Percentiles rank a stretch among this genome's conserved stretches.
Conservation (phyloP, 305 asterid genomes). For the Andrographis paniculata region DNA sequence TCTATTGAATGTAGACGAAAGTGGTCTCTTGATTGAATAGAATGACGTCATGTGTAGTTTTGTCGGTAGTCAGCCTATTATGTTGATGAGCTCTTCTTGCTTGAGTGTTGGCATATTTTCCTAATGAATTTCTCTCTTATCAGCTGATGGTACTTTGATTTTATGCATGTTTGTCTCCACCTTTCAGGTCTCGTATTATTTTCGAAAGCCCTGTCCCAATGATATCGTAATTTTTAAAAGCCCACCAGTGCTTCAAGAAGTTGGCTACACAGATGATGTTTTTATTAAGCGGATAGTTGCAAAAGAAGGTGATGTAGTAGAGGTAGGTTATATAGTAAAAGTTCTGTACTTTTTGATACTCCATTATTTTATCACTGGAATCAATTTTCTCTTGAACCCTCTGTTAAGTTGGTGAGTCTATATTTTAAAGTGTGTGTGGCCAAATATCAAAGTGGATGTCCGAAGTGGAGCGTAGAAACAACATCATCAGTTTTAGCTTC, state of each 20-base stretch:
- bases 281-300: constrained; percentile 92
- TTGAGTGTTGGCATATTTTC: too few species aligned
- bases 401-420: too few species aligned
- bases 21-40: too few species aligned
- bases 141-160: neutral
- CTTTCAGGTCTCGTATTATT: constrained; percentile 79
- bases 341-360: neutral
- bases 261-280: constrained; percentile 93
- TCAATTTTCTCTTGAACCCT: neutral
- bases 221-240: constrained; percentile 88
- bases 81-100: too few species aligned
- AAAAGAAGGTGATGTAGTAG: constrained; percentile 89
- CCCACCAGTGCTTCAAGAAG: constrained; percentile 97
- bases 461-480: too few species aligned
- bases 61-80: too few species aligned
- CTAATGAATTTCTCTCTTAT: neutral
- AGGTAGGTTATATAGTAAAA: constrained; percentile 36
- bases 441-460: too few species aligned
- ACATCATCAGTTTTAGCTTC: too few species aligned
- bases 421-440: too few species aligned
- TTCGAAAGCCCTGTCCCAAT: constrained; percentile 88
- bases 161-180: constrained; percentile 9
- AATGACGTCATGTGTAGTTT: too few species aligned
- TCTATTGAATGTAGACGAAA: too few species aligned
- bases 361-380: neutral